Evolutionary conservation across 2,329 filamentous ascomycete genomes (phyloP), one percentile per base, ranked within the genome.

Genomic region (Gnomoniopsis smithogilvyi): DNA sequence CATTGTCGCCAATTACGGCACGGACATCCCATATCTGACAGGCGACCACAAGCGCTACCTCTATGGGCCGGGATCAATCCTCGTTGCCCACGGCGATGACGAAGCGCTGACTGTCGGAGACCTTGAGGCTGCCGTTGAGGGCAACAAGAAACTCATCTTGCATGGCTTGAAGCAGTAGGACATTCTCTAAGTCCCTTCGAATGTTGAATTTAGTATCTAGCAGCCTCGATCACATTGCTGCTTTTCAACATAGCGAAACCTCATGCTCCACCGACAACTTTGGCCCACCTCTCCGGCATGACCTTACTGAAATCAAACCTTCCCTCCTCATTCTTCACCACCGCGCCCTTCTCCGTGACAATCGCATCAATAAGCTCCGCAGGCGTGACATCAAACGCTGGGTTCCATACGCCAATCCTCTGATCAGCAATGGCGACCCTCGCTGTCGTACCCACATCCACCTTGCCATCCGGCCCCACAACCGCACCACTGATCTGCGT

Each of bases 381-480:
- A 0, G 95, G 94, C 11, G 95, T 99, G 36, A 99, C 91, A 69
- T 99, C 95, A 70, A 99, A 99, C 0, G 92, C 90, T 34, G 95
- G 95, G 72, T 99, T 99, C 93, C 95, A 99, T 10, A 98, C 92
- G 45, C 83, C 79, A 63, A 98, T 92, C 2, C 86, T 85, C 69
- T 86, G 83, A 64, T 88, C 82, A 0, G 94, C 94, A 54, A 91
- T 94, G 46, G 90, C 91, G 34, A 98, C 85, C 14, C 88, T 85
- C 58, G 88, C 88, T 19, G 86, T 86, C 53, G 79, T 78, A 51
- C 74, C 79, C 22, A 85, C 74, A 65, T 92, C 85, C 0, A 94
- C 77, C 4, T 76, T 81, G 1, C 87, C 87, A 43, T 88, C 84
- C 2, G 83, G 73, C 43, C 80, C 77, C 17, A 90, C 84, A 15